Evolutionary conservation across 495 filamentous ascomycete species (phyloP), one percentile per base, ranked within the genome.

Genomic region (Neurospora sp.): DNA sequence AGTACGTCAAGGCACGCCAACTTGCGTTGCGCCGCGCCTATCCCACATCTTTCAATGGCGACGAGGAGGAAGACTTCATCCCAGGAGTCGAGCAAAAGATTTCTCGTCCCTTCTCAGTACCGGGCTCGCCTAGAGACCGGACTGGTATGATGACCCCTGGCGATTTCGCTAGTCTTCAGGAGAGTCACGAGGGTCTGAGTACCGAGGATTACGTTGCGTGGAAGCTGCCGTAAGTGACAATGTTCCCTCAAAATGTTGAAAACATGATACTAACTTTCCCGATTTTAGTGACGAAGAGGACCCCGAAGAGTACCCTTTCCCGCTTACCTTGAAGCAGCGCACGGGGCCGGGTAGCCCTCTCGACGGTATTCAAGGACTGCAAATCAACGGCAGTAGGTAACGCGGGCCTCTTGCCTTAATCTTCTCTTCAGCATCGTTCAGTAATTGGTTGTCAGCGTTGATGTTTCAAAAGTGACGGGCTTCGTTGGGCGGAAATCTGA

Each of bases 91-190:
- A 96, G 66, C 91, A 94, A 76, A 99, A 98, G 89, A 91, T 99
- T 78, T 92, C 94, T 20, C 89, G 96, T 60, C 96, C 96, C 10
- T 89, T 99, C 82, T 97, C 94, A 4, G 93, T 95, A 20, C 96
- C 95, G 16, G 96, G 96, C 2, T 97, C 94, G 5, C 96, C 96
- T 8, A 86, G 94, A 66, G 94, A 96, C 79, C 89, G 95, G 14
- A 90, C 92, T 31, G 96, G 96, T 39, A 96, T 98, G 93, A 98
- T 99, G 96, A 99, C 96, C 1, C 96, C 96, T 20, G 96, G 96
- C 42, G 96, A 99, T 80, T 99, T 98, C 84, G 96, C 94, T 3
- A 96, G 93, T 70, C 83, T 99, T 38, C 96, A 98, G 83, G 96
- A 99, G 82, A 93, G 93, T 39, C 90, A 91, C 66, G 96, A 99